A percentile compares a stretch with the other conserved stretches of the same genome.
phyloP scores from a whole-genome alignment of 768 basidiomycete genomes.

The Pleurotus sapidus region DNA sequence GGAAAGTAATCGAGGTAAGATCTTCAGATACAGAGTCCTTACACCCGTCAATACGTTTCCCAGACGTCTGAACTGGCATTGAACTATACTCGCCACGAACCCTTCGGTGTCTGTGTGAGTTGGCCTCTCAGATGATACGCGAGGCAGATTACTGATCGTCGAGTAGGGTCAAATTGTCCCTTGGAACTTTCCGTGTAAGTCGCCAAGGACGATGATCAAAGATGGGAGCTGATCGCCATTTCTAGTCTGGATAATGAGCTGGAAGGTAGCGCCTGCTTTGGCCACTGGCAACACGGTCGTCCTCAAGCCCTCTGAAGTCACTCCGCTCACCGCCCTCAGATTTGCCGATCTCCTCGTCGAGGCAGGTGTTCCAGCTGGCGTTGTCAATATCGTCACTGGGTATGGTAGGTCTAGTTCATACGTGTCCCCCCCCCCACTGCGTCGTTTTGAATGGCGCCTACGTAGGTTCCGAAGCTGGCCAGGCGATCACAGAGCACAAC shows the following conservation, averaged over 20 bases:
- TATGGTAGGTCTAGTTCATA: slow-evolving; percentile 29
- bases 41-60: slow-evolving; percentile 3
- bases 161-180: slow-evolving; percentile 51
- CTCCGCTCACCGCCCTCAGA: slow-evolving; percentile 53
- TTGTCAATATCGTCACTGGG: slow-evolving; percentile 58
- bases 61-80: slow-evolving; percentile 56
- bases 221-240: background rate
- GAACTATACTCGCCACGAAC: slow-evolving; percentile 68
- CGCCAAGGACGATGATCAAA: background rate
- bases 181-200: slow-evolving; percentile 48
- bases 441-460: background rate
- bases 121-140: background rate
- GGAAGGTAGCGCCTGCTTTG: slow-evolving; percentile 27
- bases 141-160: background rate
- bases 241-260: slow-evolving; percentile 18
- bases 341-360: slow-evolving; percentile 43
- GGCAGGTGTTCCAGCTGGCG: slow-evolving; percentile 63
- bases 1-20: slow-evolving; percentile 50
- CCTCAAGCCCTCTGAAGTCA: slow-evolving; percentile 66
- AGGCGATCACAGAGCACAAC: slow-evolving; percentile 53
- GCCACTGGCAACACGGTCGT: slow-evolving; percentile 57
- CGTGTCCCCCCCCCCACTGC: background rate
- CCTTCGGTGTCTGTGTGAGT: slow-evolving; percentile 46
- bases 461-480: slow-evolving; percentile 47
- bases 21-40: background rate